A percentile compares a stretch with the other conserved stretches of the same genome.
Conservation (phyloP, 1,284 basidiomycete species). For the Cryptococcus jaspeensis region DNA sequence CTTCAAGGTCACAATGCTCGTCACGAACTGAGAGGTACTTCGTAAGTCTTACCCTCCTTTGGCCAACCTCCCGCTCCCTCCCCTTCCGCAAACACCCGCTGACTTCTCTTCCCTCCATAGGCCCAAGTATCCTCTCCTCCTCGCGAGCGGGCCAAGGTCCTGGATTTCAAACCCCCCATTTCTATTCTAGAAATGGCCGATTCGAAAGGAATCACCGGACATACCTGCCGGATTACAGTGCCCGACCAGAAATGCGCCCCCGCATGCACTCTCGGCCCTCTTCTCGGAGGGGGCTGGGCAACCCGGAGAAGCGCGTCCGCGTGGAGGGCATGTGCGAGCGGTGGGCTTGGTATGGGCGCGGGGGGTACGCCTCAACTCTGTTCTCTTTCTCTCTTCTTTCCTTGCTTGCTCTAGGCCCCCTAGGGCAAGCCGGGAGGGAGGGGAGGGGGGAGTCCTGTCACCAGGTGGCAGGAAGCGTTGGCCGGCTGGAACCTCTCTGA, state of each 20-base stretch:
- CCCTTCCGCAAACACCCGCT: neutral
- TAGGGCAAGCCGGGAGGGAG: neutral
- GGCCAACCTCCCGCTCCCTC: neutral
- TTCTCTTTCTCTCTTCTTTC: conserved; percentile 12
- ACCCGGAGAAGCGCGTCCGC: conserved; percentile 36
- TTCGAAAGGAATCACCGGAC: conserved; percentile 45
- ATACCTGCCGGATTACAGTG: conserved; percentile 37
- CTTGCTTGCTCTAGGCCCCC: neutral
- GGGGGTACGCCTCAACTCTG: conserved; percentile 34
- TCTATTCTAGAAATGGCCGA: conserved; percentile 21
- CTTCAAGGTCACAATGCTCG: conserved; percentile 54
- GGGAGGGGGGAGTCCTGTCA: neutral
- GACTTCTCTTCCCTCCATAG: neutral
- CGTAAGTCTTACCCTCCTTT: conserved; percentile 8
- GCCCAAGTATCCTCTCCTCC: conserved; percentile 14
- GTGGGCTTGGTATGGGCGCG: conserved; percentile 46
- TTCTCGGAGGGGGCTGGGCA: neutral
- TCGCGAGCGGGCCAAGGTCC: conserved; percentile 54
- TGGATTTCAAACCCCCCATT: conserved; percentile 51
- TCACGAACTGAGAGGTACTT: conserved; percentile 31
- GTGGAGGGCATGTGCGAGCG: conserved; percentile 30
- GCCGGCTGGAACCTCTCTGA: neutral
- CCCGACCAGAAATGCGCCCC: conserved; percentile 53
- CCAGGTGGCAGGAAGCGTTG: conserved; percentile 6
- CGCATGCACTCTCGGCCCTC: conserved; percentile 3